These are phyloP conservation scores for Candida verbasci DNA, from an alignment of 805 yeast genomes.

Conservation along the genomic window DNA sequence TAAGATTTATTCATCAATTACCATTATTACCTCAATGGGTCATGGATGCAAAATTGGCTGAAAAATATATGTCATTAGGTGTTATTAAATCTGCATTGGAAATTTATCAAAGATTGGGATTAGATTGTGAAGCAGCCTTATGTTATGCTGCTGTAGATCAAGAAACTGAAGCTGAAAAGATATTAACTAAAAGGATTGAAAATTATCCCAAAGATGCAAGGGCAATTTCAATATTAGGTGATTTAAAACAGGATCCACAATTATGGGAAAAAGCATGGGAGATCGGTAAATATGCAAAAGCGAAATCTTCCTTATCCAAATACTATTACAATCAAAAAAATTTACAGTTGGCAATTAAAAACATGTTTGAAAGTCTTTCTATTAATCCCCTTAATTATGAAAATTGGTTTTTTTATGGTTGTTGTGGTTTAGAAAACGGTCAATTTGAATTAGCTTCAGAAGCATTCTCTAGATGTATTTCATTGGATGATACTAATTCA, in stretches of 20 bases:
- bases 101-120: conserved; percentile 72
- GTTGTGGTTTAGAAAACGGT: conserved; percentile 72
- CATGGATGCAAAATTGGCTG: conserved; percentile 79
- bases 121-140: conserved; percentile 80
- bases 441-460: conserved; percentile 79
- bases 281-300: conserved; percentile 73
- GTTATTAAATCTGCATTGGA: conserved; percentile 82
- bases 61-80: conserved; percentile 81
- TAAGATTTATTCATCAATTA: conserved; percentile 66
- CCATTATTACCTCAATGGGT: conserved; percentile 82
- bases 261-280: conserved; percentile 89
- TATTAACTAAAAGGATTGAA: conserved; percentile 51
- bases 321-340: conserved; percentile 57
- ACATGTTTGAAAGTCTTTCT: conserved; percentile 69
- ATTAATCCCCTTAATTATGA: conserved; percentile 71
- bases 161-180: conserved; percentile 57
- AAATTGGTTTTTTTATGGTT: conserved; percentile 91
- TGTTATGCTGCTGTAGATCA: conserved; percentile 87
- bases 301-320: conserved; percentile 77
- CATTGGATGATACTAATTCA: conserved; percentile 75
- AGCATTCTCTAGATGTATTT: conserved; percentile 87
- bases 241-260: conserved; percentile 68
- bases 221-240: conserved; percentile 81
- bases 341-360: conserved; percentile 50
- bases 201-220: conserved; percentile 72